These are phyloP conservation scores for Fusarium piperis DNA, from an alignment of 2,329 filamentous ascomycete genomes.

Conservation along the genomic window DNA sequence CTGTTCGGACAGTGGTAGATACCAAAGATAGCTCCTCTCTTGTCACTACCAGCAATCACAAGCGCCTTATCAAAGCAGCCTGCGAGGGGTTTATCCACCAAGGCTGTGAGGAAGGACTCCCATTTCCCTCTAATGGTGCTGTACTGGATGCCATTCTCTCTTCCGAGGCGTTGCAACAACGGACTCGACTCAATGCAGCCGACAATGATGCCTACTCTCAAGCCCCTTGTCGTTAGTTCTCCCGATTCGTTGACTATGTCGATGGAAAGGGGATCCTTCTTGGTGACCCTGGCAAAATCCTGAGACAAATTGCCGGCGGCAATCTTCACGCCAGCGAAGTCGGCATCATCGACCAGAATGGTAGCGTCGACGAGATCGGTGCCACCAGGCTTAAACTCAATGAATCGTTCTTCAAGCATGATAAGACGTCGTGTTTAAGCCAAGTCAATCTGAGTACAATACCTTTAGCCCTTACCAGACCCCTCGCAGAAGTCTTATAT, in stretches of 20 bases:
- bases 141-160: not conserved
- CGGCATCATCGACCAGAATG: constrained; percentile 21
- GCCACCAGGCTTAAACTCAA: constrained; percentile 11
- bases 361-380: constrained; percentile 7
- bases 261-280: not conserved
- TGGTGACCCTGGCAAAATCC: constrained; percentile 22
- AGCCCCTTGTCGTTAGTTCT: accelerated
- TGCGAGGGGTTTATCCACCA: not conserved
- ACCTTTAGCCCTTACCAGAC: not conserved
- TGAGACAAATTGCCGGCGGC: constrained; percentile 18
- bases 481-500: not conserved
- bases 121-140: constrained; percentile 14
- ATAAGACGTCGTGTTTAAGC: not conserved
- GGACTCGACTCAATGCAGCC: constrained; percentile 10
- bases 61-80: not conserved
- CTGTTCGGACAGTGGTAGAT: constrained; percentile 23
- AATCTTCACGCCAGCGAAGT: constrained; percentile 16
- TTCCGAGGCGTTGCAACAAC: not conserved
- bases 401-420: constrained; percentile 25
- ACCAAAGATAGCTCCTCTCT: constrained; percentile 23
- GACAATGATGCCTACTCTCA: not conserved
- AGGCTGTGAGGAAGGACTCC: constrained; percentile 14
- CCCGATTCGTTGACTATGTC: not conserved
- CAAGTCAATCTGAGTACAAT: not conserved
- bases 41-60: constrained; percentile 17